Evolutionary conservation across 2,329 filamentous ascomycete genomes (phyloP), one percentile per base, ranked within the genome.

Genomic region (Chrysoporthe deuterocubensis): DNA sequence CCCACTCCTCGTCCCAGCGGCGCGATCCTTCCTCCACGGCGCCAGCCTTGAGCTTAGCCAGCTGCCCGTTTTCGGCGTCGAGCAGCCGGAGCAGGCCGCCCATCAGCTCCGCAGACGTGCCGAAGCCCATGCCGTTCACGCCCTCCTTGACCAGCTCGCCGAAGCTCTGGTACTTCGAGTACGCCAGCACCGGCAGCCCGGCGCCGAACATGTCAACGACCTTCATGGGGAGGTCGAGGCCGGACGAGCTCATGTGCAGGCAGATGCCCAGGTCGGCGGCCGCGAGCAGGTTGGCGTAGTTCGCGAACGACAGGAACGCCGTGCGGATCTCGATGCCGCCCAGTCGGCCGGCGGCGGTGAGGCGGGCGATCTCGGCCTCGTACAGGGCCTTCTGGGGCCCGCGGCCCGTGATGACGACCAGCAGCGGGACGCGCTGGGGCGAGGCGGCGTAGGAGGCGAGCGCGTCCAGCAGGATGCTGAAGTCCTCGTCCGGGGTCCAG

Each of bases 191-290:
- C 0, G 96, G 96, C 40, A 99, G 82, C 0, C 95, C 96, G 0
- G 94, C 92, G 2, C 96, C 96, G 77, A 99, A 98, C 94, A 99
- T 97, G 77, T 99, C 96, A 16, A 99, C 94, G 0, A 99, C 94
- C 80, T 99, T 99, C 96, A 99, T 99, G 0, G 96, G 96, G 26
- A 99, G 83, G 78, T 99, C 96, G 0, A 99, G 94, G 1, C 96
- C 96, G 2, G 93, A 97, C 72, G 92, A 96, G 16, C 94, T 97
- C 71, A 89, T 97, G 81, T 99, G 96, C 37, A 99, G 82, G 67
- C 93, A 97, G 34, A 99, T 88, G 11, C 96, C 96, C 0, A 99
- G 83, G 74, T 97, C 95, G 3, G 96, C 94, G 57, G 90, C 90
- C 13, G 91, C 92, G 42, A 99, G 88, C 4, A 99, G 85, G 0